These are phyloP conservation scores for Tolypocladium sp. DNA, from an alignment of 2,329 filamentous ascomycete genomes.

Conservation along the genomic window DNA sequence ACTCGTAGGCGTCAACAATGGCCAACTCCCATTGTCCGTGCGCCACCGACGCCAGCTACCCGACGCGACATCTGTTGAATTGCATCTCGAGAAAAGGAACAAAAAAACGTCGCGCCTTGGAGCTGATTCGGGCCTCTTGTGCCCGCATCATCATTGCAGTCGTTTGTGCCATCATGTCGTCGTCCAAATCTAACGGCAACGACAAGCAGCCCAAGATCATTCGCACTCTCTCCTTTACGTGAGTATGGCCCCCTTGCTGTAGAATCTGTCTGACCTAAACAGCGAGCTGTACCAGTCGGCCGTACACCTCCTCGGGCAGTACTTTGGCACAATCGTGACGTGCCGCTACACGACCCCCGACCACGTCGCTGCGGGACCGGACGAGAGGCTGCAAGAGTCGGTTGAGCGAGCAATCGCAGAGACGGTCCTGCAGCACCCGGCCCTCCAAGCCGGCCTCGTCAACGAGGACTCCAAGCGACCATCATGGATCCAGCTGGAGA, in stretches of 20 bases:
- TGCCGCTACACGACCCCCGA: slow-evolving; percentile 6
- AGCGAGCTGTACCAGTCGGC: neutral
- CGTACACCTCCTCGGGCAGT: neutral
- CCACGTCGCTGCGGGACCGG: neutral
- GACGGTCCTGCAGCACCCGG: neutral
- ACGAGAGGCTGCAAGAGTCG: neutral
- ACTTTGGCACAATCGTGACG: slow-evolving; percentile 2
- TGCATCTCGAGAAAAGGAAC: neutral
- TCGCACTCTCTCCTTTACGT: neutral
- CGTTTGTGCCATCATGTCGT: neutral
- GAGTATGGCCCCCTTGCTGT: neutral
- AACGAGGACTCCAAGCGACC: slow-evolving; percentile 7
- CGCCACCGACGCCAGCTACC: neutral
- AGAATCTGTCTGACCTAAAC: neutral
- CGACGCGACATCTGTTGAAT: neutral
- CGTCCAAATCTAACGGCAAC: neutral
- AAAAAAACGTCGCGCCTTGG: neutral
- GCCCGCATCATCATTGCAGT: neutral
- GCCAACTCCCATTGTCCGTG: neutral
- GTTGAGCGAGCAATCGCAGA: neutral
- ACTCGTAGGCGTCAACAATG: neutral
- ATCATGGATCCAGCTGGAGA: slow-evolving; percentile 7
- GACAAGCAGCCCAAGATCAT: neutral
- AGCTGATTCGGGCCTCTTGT: neutral
- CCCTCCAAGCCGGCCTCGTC: slow-evolving; percentile 11